Evolutionary conservation across 1,139 yeast species (phyloP), one percentile per base, ranked within the genome.

Genomic region (Sugiyamaella neomexicana): DNA sequence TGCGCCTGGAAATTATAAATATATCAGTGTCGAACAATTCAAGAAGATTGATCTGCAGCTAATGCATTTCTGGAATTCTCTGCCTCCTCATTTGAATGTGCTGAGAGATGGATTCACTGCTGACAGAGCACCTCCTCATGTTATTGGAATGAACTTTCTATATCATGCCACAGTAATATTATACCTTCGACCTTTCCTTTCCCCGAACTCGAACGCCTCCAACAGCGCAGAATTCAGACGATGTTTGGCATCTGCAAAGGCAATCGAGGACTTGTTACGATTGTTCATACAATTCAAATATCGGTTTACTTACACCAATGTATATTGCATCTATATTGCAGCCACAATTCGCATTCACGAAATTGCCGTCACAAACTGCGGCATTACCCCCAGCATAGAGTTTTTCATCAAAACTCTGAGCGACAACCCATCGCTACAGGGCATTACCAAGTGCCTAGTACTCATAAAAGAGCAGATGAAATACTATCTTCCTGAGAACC

Each of bases 371-470:
- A 36, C 43, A 9, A 47, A 52, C 16, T 41, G 46, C 23, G 52
- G 49, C 32, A 46, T 52, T 16, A 52, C 55, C 12, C 55, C 55
- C 8, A 52, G 55, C 25, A 37, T 52, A 5, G 55, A 52, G 44
- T 52, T 52, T 29, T 45, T 52, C 36, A 52, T 52, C 17, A 29
- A 39, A 20, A 39, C 43, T 42, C 25, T 52, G n/a, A 41, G 47
- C 39, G 47, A 40, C 13, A 48, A 47, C 17, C 45, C 52, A 3
- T 43, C 55, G 5, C 42, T 52, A 12, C 55, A 43, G 12, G 55
- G 55, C 7, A 52, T 49, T 12, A 52, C 55, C 16, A 43, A 46
- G 10, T 52, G 46, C 23, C 25, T 52, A 20, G 17, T 20, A 13
- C 16, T 52, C 5, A 47, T 52, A 10, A 43, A 52, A 23, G 48